Base-by-base conservation (phyloP, 2,329 filamentous ascomycete genomes). In the Capronia americana region DNA sequence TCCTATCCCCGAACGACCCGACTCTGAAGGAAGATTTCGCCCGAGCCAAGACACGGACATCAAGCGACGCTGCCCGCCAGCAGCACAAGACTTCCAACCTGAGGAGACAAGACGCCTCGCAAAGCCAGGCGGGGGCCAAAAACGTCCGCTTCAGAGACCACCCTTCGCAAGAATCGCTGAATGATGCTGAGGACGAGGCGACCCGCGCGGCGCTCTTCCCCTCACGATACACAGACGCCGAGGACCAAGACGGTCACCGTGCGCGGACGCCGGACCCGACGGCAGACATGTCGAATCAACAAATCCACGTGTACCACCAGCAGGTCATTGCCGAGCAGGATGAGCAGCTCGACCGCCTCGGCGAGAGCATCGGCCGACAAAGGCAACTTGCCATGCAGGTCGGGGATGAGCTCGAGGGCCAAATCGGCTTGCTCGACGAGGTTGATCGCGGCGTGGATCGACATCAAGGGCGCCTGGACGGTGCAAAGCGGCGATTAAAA, bases 351-450 rank as follows among this genome's bases (percentile, higher is more conserved):
- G 94, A 98, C 77, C 84, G 86, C 10, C 82, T 99, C 3, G 92
- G 93, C n/a, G 87, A 88, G 74, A 92, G 88, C 65, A 97, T 99
- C 72, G 87, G 91, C 3, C 87, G 95, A 46, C 95, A 98, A 82
- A 85, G 96, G 57, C 92, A 98, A 81, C 84, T 99, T 68, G 93
- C 90, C 76, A 96, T 97, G 82, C 92, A 95, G 81, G 98, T 99
- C 74, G 94, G 95, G 32, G 92, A 97, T 77, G 95, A 99, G 83
- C 84, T 99, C 41, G 95, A 98, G 73, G 90, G 88, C 72, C 95
- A 99, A 74, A 91, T 96, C 44, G 85, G 90, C 72, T 84, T 99
- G 83, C 83, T 99, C 32, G 94, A 97, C 77, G 94, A 97, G 74
- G 88, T 96, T 53, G 95, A 98, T 75, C 86, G 86, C 53, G 86